Evolutionary conservation across 2,329 filamentous ascomycete species (phyloP), one percentile per base, ranked within the genome.

Genomic region (Fusarium caatingaense): DNA sequence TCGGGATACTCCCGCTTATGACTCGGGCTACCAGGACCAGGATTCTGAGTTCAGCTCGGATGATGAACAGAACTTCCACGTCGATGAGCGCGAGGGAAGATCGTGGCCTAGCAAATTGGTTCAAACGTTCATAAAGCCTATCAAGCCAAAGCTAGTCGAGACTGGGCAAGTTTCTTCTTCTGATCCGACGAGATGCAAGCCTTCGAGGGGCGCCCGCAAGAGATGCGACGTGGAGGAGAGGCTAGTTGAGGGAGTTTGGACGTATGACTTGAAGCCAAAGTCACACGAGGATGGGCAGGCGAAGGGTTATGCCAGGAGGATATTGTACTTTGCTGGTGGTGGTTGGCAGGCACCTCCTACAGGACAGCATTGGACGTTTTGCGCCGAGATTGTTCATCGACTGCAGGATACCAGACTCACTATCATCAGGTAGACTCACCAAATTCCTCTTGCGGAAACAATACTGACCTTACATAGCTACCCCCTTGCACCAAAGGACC

Each of bases 321-420:
- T 89, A 25, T 84, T 86, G 64, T 89, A 88, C 63, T 88, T 88
- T 66, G 80, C 81, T 0, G 87, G 87, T 3, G 87, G 87, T 9
- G 85, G 85, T 6, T 89, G 87, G 83, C 85, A 86, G 63, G 79
- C 79, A 67, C 84, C 84, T 0, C 83, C 87, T 0, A 81, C 80
- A 5, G 68, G 76, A 0, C 80, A 86, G 2, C 87, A 89, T 65
- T 89, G 86, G 86, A 79, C 79, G 8, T 76, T 88, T 9, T 79
- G 82, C 53, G 78, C 82, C 0, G 81, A 85, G 56, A 74, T 89
- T 8, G 81, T 81, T 0, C 74, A 76, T 5, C 73, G 81, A 2
- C 64, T 88, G 5, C 76, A 80, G 0, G 75, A 80, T 8, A 81
- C 81, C 0, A 78, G 74, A 6, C 76, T 88, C 4, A 83, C 49